A percentile compares a stretch with the other conserved stretches of the same genome.
Evolutionary conservation across 371 early-diverging fungal species (phyloP).

Genomic region (Mucor ambiguus): DNA sequence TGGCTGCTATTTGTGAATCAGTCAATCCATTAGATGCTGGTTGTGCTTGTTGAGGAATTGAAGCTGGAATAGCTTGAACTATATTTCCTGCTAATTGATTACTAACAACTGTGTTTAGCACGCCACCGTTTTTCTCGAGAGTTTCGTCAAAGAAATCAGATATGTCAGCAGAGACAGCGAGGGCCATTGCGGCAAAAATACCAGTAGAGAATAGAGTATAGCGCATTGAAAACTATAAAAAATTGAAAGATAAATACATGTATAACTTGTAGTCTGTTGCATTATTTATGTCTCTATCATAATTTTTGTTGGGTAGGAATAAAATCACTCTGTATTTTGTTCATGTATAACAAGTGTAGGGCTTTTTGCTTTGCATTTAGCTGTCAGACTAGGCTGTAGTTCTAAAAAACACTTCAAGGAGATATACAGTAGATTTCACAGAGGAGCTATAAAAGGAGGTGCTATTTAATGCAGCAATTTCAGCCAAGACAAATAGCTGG

Average conservation of each 20-base stretch:
- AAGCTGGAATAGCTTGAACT: background rate
- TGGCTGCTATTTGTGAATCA: background rate
- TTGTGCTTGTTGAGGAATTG: background rate
- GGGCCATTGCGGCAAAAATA: background rate
- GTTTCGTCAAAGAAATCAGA: background rate
- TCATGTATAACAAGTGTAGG: background rate
- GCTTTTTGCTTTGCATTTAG: background rate
- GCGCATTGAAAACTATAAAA: background rate
- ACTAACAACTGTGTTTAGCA: background rate
- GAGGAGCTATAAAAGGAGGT: background rate
- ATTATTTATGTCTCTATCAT: background rate
- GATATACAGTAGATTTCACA: background rate
- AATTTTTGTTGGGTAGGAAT: background rate
- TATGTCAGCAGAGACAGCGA: background rate
- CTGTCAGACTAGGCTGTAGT: background rate
- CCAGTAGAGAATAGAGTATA: background rate
- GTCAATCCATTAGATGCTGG: background rate
- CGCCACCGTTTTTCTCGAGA: background rate
- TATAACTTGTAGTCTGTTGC: background rate
- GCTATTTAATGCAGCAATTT: background rate
- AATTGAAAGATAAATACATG: background rate
- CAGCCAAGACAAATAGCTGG: background rate
- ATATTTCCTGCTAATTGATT: background rate
- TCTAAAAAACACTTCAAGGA: background rate
- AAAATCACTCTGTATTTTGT: background rate